Evolutionary conservation across 2,329 filamentous ascomycete species (phyloP), one percentile per base, ranked within the genome.

Genomic region (Endoconidiophora polonica): DNA sequence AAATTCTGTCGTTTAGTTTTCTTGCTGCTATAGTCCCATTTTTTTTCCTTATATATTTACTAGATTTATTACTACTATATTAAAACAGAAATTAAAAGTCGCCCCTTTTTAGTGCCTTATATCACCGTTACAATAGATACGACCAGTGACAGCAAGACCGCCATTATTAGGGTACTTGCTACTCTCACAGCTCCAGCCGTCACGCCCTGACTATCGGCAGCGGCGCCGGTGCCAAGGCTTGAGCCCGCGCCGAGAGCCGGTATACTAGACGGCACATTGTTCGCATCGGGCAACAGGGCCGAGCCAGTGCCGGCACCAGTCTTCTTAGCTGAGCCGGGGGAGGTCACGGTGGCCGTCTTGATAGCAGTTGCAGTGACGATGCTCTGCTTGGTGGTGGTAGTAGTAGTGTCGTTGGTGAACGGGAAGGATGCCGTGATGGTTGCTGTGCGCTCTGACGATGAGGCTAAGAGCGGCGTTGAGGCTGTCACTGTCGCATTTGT

Each of bases 211-310:
- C 37, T 43, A 4, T 42, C 23, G 4, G 42, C 18, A 18, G 42
- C 16, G 7, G 46, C 24, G 5, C 50, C 50, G 1, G 50, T 48
- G 6, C 46, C 16, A 7, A 42, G 14, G 3, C 46, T 46, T 1
- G 50, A 44, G 10, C 46, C 46, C 18, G 37, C 33, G 6, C 46
- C 50, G 16, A 52, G 41, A 16, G 50, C 50, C 12, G 50, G 50
- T 5, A 52, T 52, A 4, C 40, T 46, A n/a, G 50, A 29, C 24
- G 46, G 50, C 37, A 52, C 50, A 14, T 44, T 52, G n/a, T 24
- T 44, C 4, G 46, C 36, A 18, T 48, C 29, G 4, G 50, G 50
- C 33, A 52, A 29, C 42, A 52, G 2, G 6, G 44, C 44, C 4
- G 38, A 18, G 12, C 40, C 38, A 10, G 45, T 41, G 5, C 39